phyloP scores from a whole-genome alignment of 495 filamentous ascomycete genomes.

The Podospora conica region DNA sequence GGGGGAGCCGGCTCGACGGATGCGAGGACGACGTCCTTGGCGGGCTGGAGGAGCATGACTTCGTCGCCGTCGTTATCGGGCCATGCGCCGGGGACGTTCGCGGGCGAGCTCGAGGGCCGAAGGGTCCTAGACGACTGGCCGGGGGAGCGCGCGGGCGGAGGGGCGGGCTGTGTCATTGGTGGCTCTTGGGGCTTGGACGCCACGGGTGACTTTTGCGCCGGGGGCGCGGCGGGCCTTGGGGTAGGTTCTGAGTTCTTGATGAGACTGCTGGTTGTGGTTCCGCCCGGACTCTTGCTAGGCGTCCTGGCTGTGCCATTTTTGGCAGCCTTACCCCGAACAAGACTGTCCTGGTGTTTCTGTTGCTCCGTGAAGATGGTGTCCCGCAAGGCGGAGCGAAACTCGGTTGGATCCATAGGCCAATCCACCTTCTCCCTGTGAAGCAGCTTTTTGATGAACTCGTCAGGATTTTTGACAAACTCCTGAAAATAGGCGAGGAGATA shows the following conservation, averaged over 20 bases:
- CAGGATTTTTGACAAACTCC: slow-evolving; percentile 67
- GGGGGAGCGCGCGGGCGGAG: neutral
- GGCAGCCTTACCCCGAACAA: slow-evolving; percentile 18
- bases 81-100: neutral
- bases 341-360: slow-evolving; percentile 25
- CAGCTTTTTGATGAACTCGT: slow-evolving; percentile 46
- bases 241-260: neutral
- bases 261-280: no score
- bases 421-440: slow-evolving; percentile 25
- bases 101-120: neutral
- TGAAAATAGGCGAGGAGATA: slow-evolving; percentile 78
- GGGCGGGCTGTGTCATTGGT: neutral
- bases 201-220: neutral
- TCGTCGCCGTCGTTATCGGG: neutral
- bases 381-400: slow-evolving; percentile 32
- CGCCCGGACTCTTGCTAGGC: neutral
- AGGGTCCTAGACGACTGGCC: neutral
- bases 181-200: neutral
- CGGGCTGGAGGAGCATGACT: slow-evolving; percentile 1
- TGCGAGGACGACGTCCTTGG: neutral
- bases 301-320: slow-evolving; percentile 10
- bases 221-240: neutral
- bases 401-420: slow-evolving; percentile 33
- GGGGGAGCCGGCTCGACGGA: neutral
- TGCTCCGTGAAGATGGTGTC: slow-evolving; percentile 34